Conservation (phyloP, 345 rosid species). For the Syzygium aromaticum region DNA sequence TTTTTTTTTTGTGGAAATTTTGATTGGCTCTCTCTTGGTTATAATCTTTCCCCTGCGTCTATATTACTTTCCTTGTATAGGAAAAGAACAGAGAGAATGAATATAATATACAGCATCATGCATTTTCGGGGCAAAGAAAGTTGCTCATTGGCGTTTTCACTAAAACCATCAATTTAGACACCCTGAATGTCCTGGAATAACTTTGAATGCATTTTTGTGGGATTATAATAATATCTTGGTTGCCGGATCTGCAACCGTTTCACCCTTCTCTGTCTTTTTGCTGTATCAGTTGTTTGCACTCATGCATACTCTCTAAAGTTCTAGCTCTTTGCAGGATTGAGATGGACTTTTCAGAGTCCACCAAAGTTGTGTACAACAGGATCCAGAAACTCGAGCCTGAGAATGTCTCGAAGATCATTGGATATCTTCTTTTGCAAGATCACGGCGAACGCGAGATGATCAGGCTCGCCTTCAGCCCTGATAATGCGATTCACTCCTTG, state of each 20-base stretch:
- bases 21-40: neutral
- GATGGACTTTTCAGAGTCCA: constrained; percentile 82
- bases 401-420: constrained; percentile 70
- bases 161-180: neutral
- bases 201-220: neutral
- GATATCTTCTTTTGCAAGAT: constrained; percentile 69
- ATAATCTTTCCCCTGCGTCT: neutral
- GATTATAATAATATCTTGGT: neutral
- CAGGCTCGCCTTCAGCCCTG: constrained; percentile 79
- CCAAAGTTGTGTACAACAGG: constrained; percentile 65
- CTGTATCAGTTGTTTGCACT: neutral
- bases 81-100: neutral
- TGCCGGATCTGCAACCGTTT: neutral
- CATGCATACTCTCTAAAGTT: neutral
- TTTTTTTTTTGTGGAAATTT: neutral
- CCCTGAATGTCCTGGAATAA: neutral
- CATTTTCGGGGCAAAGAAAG: neutral
- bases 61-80: neutral
- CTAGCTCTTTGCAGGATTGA: neutral
- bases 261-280: neutral
- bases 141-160: neutral
- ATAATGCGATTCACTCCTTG: constrained; percentile 41
- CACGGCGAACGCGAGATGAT: constrained; percentile 77
- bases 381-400: constrained; percentile 86
- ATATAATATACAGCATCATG: neutral